phyloP scores from a whole-genome alignment of 2,329 filamentous ascomycete species.

The Colletotrichum caudatum region DNA sequence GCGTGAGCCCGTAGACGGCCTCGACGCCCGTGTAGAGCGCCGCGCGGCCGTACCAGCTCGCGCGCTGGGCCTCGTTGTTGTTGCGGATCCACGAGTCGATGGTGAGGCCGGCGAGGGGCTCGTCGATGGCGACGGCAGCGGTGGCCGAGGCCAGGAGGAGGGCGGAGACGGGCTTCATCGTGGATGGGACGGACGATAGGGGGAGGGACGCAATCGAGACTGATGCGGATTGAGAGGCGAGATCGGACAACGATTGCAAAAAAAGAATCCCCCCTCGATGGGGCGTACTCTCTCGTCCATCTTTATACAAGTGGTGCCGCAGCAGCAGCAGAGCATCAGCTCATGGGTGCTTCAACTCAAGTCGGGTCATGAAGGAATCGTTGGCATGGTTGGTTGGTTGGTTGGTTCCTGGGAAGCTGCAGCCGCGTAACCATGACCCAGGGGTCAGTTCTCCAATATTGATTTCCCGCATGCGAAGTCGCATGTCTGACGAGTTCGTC shows the following conservation, averaged over 20 bases:
- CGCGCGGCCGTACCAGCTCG: constrained; percentile 58
- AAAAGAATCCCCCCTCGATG: neutral
- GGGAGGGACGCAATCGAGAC: neutral
- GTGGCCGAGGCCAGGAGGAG: constrained; percentile 34
- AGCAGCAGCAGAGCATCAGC: neutral
- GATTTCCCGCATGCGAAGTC: neutral
- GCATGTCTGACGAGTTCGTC: neutral
- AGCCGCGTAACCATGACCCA: neutral
- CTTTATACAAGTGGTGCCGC: constrained; percentile 5
- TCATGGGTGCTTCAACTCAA: neutral
- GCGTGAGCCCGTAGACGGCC: constrained; percentile 58
- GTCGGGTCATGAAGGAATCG: neutral
- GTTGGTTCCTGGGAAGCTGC: constrained; percentile 8
- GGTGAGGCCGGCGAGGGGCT: constrained; percentile 50
- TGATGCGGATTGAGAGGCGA: neutral
- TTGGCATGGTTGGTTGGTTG: neutral
- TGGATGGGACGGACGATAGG: neutral
- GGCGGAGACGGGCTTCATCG: constrained; percentile 33
- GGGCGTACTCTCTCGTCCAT: neutral
- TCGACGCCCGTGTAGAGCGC: constrained; percentile 62
- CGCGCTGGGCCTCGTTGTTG: constrained; percentile 50
- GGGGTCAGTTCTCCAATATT: constrained; percentile 5
- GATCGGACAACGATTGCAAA: neutral
- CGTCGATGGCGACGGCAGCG: constrained; percentile 20
- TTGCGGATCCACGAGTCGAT: constrained; percentile 61